Conservation (phyloP, 2,329 filamentous ascomycete genomes). For the Fusarium sp. region DNA sequence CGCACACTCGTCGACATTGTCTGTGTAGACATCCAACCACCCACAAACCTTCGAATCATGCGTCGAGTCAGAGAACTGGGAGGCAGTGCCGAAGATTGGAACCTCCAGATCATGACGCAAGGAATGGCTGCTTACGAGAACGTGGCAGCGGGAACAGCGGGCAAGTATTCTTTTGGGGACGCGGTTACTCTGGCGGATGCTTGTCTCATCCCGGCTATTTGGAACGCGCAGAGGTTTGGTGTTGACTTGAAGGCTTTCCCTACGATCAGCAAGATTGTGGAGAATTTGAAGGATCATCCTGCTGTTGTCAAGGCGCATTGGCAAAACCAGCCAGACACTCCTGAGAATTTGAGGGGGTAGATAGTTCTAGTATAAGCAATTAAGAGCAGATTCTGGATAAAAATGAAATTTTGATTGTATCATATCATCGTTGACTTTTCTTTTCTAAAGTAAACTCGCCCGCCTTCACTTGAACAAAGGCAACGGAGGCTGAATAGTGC, state of each 20-base stretch:
- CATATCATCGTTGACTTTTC: background rate
- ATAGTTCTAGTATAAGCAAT: background rate
- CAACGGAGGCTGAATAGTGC: conserved; percentile 62
- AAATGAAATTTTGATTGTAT: background rate
- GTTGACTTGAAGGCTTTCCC: conserved; percentile 64
- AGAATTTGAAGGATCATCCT: conserved; percentile 58
- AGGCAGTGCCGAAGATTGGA: conserved; percentile 61
- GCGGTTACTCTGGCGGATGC: conserved; percentile 68
- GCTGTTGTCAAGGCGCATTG: conserved; percentile 66
- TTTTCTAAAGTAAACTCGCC: background rate
- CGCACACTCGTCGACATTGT: conserved; percentile 67
- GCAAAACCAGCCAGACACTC: conserved; percentile 63
- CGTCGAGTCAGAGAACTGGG: conserved; percentile 59
- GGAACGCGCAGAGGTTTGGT: conserved; percentile 66
- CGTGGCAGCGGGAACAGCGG: conserved; percentile 52
- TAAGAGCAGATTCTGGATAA: background rate
- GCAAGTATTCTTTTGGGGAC: conserved; percentile 67
- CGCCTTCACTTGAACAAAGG: conserved; percentile 43
- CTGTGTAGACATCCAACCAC: conserved; percentile 68
- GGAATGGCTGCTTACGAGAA: conserved; percentile 69
- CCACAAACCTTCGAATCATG: conserved; percentile 68
- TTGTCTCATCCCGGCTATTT: conserved; percentile 67
- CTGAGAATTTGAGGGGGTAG: conserved; percentile 45
- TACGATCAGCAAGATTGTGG: conserved; percentile 58
- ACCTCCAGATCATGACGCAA: conserved; percentile 60